Evolutionary conservation across 2,329 filamentous ascomycete species (phyloP).

Genomic region (Thielaviopsis euricoi): DNA sequence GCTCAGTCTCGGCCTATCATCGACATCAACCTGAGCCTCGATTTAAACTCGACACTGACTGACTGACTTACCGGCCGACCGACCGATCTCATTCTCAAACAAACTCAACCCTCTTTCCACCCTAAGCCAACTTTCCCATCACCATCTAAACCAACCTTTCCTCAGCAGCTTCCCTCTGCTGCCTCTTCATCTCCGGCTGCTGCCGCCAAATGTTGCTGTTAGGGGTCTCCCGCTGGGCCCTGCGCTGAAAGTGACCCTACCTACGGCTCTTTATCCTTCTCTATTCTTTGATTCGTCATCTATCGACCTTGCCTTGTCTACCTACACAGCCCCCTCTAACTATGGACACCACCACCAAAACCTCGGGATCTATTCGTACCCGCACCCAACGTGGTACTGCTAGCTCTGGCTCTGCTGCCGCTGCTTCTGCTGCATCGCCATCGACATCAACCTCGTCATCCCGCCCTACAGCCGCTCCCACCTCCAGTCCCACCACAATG

Average conservation of each 20-base stretch:
- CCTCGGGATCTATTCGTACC: background rate
- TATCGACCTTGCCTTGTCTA: background rate
- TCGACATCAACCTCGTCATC: background rate
- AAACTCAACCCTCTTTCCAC: no score
- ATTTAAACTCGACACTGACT: no score
- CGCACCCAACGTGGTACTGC: background rate
- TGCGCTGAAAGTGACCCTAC: background rate
- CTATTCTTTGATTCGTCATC: background rate
- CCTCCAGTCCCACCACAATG: slow-evolving; percentile 6
- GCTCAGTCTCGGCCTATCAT: no score
- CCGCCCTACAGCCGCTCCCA: no score
- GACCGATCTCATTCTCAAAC: no score
- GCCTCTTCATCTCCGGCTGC: background rate
- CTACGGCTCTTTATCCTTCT: background rate
- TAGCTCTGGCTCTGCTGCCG: no score
- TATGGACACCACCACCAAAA: background rate
- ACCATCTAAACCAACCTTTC: background rate
- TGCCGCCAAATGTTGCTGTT: slow-evolving; percentile 3
- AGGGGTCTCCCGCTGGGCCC: slow-evolving; percentile 2
- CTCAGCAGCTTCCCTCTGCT: background rate
- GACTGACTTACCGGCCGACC: no score
- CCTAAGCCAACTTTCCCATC: no score
- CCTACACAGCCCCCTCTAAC: background rate
- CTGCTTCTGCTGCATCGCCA: no score
- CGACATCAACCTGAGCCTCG: no score